Conservation (phyloP, 225 moss, liverwort and hornwort genomes). For the Antitrichia curtipendula region DNA sequence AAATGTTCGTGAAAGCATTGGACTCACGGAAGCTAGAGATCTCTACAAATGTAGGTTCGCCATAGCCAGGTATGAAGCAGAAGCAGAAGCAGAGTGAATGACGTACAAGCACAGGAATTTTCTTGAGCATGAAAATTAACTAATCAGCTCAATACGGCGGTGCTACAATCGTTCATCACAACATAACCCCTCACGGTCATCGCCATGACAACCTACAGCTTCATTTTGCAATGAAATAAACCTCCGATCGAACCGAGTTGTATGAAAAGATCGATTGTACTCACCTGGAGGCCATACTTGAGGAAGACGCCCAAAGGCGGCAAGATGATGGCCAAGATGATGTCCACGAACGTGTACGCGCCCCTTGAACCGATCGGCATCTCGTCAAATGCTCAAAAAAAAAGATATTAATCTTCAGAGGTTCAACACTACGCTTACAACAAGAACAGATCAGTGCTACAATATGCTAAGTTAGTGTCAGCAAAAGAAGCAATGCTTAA, state of each 20-base stretch:
- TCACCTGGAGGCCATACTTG: constrained; percentile 40
- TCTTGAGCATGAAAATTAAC: too few species aligned
- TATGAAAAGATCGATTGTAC: neutral
- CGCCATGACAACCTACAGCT: neutral
- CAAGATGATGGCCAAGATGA: constrained; percentile 34
- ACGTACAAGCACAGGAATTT: neutral
- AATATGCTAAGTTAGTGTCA: neutral
- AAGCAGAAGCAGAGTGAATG: neutral
- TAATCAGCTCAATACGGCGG: too few species aligned
- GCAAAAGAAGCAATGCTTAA: too few species aligned
- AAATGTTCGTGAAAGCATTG: neutral
- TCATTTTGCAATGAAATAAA: neutral
- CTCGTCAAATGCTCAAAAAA: neutral
- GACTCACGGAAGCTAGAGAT: neutral
- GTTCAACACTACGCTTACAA: neutral
- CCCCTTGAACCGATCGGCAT: constrained; percentile 47
- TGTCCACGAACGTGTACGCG: constrained; percentile 36
- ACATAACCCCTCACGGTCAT: neutral
- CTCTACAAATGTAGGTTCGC: neutral
- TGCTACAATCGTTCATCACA: neutral
- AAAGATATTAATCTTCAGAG: too few species aligned
- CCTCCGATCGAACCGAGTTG: neutral
- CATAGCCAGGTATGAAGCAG: neutral
- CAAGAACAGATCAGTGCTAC: neutral
- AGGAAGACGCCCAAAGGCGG: constrained; percentile 52